phyloP scores from a whole-genome alignment of 768 basidiomycete species.

The Suillus lakei region DNA sequence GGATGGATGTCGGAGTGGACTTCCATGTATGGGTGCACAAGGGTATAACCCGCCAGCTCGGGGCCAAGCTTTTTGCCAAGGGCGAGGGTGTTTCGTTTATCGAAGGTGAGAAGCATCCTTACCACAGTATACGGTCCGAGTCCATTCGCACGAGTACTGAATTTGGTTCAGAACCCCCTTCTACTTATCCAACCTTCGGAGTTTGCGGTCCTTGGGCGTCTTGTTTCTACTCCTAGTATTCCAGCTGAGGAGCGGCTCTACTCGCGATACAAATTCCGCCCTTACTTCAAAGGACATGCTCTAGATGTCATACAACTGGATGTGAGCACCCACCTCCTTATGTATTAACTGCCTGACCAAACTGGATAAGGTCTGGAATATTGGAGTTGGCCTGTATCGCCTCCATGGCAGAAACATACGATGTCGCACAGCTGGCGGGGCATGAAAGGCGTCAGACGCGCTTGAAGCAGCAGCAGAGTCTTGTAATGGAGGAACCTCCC shows the following conservation, averaged over 20 bases:
- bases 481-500: neutral
- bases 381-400: slow-evolving; percentile 62
- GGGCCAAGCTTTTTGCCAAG: slow-evolving; percentile 62
- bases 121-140: neutral
- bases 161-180: slow-evolving; percentile 50
- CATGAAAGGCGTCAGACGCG: slow-evolving; percentile 18
- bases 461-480: slow-evolving; percentile 3
- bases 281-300: no score
- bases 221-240: slow-evolving; percentile 63
- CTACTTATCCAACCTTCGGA: slow-evolving; percentile 64
- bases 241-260: slow-evolving; percentile 68
- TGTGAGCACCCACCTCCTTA: no score
- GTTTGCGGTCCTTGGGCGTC: slow-evolving; percentile 58
- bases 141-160: neutral
- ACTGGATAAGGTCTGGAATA: slow-evolving; percentile 65
- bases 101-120: slow-evolving; percentile 45
- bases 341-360: no score
- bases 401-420: slow-evolving; percentile 65
- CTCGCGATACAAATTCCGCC: slow-evolving; percentile 62
- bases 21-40: slow-evolving; percentile 75
- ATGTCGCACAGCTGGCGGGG: slow-evolving; percentile 49
- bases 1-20: slow-evolving; percentile 68
- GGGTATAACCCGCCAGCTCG: slow-evolving; percentile 70
- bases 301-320: no score
- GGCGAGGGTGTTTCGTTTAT: slow-evolving; percentile 68